Evolutionary conservation across 495 filamentous ascomycete genomes (phyloP), one percentile per base, ranked within the genome.

Genomic region (Parmelia sp.): DNA sequence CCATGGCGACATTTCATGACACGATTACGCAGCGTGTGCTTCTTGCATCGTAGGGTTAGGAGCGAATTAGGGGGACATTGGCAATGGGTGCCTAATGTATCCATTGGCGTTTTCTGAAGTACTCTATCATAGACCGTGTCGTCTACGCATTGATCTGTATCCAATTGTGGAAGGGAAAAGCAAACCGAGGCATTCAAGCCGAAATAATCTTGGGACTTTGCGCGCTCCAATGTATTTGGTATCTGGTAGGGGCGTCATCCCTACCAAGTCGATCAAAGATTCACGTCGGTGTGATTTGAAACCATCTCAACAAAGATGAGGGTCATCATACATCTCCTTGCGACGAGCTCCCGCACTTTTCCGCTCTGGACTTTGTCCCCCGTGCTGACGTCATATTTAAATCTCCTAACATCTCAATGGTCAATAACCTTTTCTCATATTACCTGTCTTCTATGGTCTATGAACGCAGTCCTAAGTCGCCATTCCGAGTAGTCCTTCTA

Each of bases 1-100:
- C 37, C 36, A 42, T 25, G 42, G 51, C 11, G 53, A 51, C 53
- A 42, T 42, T 56, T 57, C 25, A 63, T 23, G 61, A 63, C 27
- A 57, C 51, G 61, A 33, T 45, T 63, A 63, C 61, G 61, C 61
- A 63, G 61, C 51, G 61, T 19, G 51, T 57, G 51, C 51, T 25
- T 44, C 21, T 57, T 63, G 61, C 61, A 63, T 57, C 8, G 39
- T 53, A 31, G 61, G 42, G 29, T 53, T 63, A 27, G 39, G 19
- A 17, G 33, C 0, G 39, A 31, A 25, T 31, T 3, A 25, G 7
- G 57, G 39, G 4, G 19, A 31, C n/a, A 44, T 56, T 23, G 11
- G 23, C 17, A 51, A 57, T 45, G 25, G 61, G 51, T 57, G 61
- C 12, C 36, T 37, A 36, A 29, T 11, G 51, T 17, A 56, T 45